A percentile compares a stretch with the other conserved stretches of the same genome.
Evolutionary conservation across 73 alveolate genomes (phyloP).

Genomic region (Stentor coeruleus): DNA sequence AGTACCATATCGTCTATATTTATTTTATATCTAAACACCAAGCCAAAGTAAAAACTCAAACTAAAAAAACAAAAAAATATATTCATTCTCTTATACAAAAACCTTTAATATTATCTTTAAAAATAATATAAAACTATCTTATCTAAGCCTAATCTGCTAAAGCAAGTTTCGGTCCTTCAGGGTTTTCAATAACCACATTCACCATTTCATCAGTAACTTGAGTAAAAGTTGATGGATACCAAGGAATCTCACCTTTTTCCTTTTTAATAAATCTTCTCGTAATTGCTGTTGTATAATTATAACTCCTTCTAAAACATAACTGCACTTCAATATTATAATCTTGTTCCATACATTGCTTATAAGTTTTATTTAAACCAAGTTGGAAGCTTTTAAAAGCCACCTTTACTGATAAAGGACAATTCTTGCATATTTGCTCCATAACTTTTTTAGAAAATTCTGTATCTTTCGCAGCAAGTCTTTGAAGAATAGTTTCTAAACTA

Average conservation of each 20-base stretch:
- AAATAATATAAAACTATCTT: too few species aligned
- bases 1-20: too few species aligned
- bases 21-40: too few species aligned
- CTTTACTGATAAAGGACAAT: neutral
- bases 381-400: neutral
- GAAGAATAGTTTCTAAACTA: neutral
- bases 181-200: neutral
- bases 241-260: neutral
- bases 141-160: neutral
- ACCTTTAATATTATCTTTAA: too few species aligned
- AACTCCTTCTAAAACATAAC: constrained; percentile 16
- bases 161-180: constrained; percentile 22
- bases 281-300: constrained; percentile 22
- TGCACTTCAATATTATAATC: constrained; percentile 13
- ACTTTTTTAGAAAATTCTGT: neutral
- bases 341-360: constrained; percentile 12
- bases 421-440: neutral
- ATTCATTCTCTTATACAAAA: too few species aligned
- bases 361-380: neutral
- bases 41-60: too few species aligned
- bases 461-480: neutral
- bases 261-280: neutral
- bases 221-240: neutral
- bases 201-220: constrained; percentile 27
- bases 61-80: too few species aligned